These are phyloP conservation scores for Chrysopogon serrulatus DNA, from an alignment of 176 grass and related monocot species.

Conservation along the genomic window DNA sequence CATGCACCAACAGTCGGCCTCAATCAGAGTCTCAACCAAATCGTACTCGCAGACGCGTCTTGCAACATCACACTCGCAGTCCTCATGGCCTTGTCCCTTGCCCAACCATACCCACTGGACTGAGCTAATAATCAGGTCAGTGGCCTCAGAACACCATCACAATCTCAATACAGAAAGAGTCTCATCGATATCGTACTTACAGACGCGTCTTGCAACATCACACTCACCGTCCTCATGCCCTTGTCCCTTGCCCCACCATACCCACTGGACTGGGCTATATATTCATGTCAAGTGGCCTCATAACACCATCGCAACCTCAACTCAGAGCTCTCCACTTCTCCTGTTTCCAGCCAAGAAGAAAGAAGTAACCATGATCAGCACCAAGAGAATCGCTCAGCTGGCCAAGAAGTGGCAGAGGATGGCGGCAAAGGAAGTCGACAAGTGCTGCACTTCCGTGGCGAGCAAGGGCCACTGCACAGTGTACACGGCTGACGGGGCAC, in stretches of 20 bases:
- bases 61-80: background rate
- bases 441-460: background rate
- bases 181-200: too few relatives aligned
- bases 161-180: too few relatives aligned
- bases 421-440: background rate
- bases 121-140: background rate
- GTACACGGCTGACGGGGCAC: constrained; percentile 30
- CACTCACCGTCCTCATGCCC: background rate
- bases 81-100: constrained; percentile 24
- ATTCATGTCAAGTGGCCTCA: too few relatives aligned
- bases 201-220: background rate
- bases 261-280: background rate
- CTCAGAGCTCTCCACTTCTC: background rate
- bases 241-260: constrained; percentile 22
- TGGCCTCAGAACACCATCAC: background rate
- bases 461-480: constrained; percentile 29
- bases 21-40: constrained; percentile 15
- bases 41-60: background rate
- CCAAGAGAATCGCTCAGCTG: constrained; percentile 51
- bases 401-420: constrained; percentile 61
- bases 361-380: constrained; percentile 37
- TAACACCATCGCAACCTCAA: too few relatives aligned
- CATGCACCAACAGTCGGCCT: constrained; percentile 5
- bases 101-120: background rate
- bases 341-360: background rate